Percentiles rank a stretch among this genome's conserved stretches.
Conservation (phyloP, 169 alveolate genomes). For the Perkinsus chesapeaki region DNA sequence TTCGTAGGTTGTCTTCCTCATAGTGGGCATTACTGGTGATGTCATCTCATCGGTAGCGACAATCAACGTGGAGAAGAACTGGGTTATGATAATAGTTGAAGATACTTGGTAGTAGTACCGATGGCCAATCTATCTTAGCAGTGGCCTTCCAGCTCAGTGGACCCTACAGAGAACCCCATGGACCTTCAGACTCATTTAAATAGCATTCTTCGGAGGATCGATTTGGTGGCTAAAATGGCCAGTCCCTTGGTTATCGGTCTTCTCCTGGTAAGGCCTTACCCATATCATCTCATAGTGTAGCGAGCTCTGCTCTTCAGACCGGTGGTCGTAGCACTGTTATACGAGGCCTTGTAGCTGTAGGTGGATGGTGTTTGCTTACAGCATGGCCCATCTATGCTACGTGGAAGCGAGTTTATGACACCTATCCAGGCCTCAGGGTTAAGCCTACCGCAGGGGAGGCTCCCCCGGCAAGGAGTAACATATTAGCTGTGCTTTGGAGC, state of each 20-base stretch:
- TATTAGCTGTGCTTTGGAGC: neutral
- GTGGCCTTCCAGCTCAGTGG: neutral
- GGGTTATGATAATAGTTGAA: neutral
- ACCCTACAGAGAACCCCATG: neutral
- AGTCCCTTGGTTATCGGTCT: neutral
- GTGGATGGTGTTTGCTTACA: neutral
- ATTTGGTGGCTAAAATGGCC: neutral
- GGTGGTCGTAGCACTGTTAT: neutral
- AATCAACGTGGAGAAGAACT: neutral
- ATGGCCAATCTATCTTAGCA: neutral
- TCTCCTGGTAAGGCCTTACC: neutral
- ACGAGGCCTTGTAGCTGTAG: neutral
- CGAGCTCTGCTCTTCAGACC: neutral
- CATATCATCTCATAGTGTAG: neutral
- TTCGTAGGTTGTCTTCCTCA: neutral
- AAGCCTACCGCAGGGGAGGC: neutral
- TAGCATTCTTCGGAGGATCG: neutral
- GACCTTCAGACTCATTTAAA: neutral
- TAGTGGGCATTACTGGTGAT: neutral
- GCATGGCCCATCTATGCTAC: neutral
- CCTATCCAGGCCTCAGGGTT: neutral
- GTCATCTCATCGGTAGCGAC: neutral
- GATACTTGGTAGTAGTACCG: neutral
- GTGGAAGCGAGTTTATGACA: neutral
- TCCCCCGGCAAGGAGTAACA: neutral